Evolutionary conservation across 805 yeast species (phyloP).

Genomic region (Metschnikowia bowlesiae): DNA sequence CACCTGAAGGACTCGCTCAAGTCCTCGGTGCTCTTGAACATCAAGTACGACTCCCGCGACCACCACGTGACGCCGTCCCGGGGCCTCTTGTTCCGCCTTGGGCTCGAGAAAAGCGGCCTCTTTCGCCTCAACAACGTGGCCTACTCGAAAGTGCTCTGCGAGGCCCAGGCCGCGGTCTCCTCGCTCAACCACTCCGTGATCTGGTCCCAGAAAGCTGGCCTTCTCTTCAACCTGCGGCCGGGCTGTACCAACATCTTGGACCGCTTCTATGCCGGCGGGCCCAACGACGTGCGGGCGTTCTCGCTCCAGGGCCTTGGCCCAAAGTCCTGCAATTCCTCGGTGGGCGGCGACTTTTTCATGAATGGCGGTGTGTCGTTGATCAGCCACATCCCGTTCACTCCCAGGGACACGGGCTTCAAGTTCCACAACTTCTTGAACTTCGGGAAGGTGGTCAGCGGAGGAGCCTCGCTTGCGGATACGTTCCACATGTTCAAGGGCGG

Average conservation of each 20-base stretch:
- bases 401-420: slow-evolving; percentile 43
- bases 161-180: slow-evolving; percentile 32
- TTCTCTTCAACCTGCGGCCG: slow-evolving; percentile 19
- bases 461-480: neutral
- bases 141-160: slow-evolving; percentile 40
- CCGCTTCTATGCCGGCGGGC: slow-evolving; percentile 54
- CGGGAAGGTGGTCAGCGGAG: slow-evolving; percentile 36
- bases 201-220: slow-evolving; percentile 30
- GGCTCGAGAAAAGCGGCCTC: slow-evolving; percentile 34
- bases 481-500: slow-evolving; percentile 14
- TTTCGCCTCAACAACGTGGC: slow-evolving; percentile 20
- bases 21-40: slow-evolving; percentile 37
- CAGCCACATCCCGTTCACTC: slow-evolving; percentile 38
- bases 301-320: slow-evolving; percentile 52
- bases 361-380: slow-evolving; percentile 45
- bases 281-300: slow-evolving; percentile 55
- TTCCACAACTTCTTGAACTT: slow-evolving; percentile 45
- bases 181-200: slow-evolving; percentile 20
- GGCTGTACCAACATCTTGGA: slow-evolving; percentile 43
- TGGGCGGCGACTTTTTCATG: slow-evolving; percentile 50
- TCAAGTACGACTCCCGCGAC: slow-evolving; percentile 44
- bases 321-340: slow-evolving; percentile 43
- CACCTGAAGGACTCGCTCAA: slow-evolving; percentile 47
- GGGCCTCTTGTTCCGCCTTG: slow-evolving; percentile 37
- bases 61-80: slow-evolving; percentile 37